Evolutionary conservation across 1,284 basidiomycete genomes (phyloP).

Genomic region (Waitea zeae): DNA sequence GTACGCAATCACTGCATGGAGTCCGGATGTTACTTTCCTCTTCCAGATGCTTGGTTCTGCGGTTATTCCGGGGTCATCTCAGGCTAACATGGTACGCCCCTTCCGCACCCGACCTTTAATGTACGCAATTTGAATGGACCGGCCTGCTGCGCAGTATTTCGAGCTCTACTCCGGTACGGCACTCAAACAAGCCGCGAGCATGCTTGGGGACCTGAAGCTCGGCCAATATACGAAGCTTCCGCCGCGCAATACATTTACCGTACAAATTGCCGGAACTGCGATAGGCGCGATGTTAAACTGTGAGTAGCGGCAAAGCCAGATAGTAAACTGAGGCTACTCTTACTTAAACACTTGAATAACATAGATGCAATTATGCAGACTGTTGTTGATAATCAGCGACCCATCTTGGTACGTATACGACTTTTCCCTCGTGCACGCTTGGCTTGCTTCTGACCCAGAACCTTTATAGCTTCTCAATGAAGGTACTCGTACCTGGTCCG

Average conservation of each 20-base stretch:
- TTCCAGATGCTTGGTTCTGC: slow-evolving; percentile 17
- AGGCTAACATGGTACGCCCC: background rate
- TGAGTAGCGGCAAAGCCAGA: slow-evolving; percentile 9
- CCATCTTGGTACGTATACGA: too few relatives aligned
- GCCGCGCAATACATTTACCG: slow-evolving; percentile 25
- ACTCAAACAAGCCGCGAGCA: slow-evolving; percentile 9
- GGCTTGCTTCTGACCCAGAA: too few relatives aligned
- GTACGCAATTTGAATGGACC: too few relatives aligned
- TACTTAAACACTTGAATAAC: background rate
- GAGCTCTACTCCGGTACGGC: background rate
- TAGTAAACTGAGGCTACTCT: background rate
- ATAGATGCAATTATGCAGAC: slow-evolving; percentile 26
- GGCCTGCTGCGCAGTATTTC: too few relatives aligned
- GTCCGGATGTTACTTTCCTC: slow-evolving; percentile 1
- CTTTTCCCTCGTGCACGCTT: too few relatives aligned
- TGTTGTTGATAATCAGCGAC: slow-evolving; percentile 29
- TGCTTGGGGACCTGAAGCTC: slow-evolving; percentile 29
- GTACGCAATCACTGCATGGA: slow-evolving; percentile 16
- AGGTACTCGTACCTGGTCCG: slow-evolving; percentile 30
- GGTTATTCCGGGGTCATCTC: background rate
- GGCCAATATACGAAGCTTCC: slow-evolving; percentile 42
- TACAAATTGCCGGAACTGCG: slow-evolving; percentile 27
- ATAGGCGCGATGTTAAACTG: slow-evolving; percentile 32
- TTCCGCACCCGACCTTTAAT: too few relatives aligned
- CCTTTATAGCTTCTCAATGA: slow-evolving; percentile 30